Base-by-base conservation (phyloP, 1,284 basidiomycete genomes). In the Inonotus hispidus region DNA sequence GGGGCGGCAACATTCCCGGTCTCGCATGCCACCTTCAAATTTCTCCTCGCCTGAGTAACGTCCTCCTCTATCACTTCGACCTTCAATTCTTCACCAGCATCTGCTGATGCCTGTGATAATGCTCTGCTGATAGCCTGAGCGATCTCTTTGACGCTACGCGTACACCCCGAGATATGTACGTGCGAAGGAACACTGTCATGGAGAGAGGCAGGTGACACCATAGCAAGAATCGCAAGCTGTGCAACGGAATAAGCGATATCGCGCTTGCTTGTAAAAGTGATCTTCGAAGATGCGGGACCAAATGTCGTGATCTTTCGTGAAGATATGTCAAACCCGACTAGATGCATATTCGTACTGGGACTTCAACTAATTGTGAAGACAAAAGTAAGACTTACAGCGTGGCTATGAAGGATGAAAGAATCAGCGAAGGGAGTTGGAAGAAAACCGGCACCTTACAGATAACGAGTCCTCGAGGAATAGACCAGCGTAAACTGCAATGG, bases 161-260 rank as follows among this genome's bases (percentile, higher is more conserved):
- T 63, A 21, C 43, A 50, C 2, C 71, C 68, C 2, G 68, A 64
- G 43, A 70, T 65, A 41, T 64, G 68, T 16, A 70, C 57, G 50
- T 69, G 59, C 37, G 69, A 68, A 2, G 70, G 69, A 5, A 71
- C 66, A n/a, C 59, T 63, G 29, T 56, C 55, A 16, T 39, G 23
- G 43, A 56, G 55, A 10, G 58, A 57, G 0, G 68, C 64, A 2
- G 65, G 64, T 13, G 68, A 65, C 29, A 67, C 64, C 41, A 69
- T 64, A 10, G 70, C 66, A 32, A 71, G 66, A 54, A 68, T 62
- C 10, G 69, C 59, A 7, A 72, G 64, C n/a, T 68, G 68, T 1
- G 70, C 71, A 21, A 71, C 63, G 5, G 68, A 53, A 19, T 66
- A 63, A 2, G 66, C 71, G 43, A 71, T 66, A 60, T 72, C 71